These are phyloP conservation scores for Pleurotus tuoliensis DNA, from an alignment of 768 basidiomycete genomes.

Conservation along the genomic window DNA sequence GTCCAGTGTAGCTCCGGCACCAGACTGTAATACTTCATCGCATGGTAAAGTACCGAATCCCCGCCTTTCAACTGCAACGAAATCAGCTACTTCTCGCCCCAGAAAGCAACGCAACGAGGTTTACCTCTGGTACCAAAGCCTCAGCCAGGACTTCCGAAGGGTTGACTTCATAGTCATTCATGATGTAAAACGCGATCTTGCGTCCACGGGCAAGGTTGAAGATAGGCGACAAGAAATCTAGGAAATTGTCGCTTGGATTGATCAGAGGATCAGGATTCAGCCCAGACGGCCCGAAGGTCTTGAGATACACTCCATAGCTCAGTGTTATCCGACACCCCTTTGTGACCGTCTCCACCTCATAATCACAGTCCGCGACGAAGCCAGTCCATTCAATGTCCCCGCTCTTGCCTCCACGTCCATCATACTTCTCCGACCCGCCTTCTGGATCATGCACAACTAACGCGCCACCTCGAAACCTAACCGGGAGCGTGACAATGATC, in stretches of 20 bases:
- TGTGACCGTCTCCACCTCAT: slow-evolving; percentile 67
- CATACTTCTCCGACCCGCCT: slow-evolving; percentile 58
- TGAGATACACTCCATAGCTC: slow-evolving; percentile 69
- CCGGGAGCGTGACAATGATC: slow-evolving; percentile 68
- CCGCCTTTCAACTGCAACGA: slow-evolving; percentile 63
- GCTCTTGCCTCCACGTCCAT: slow-evolving; percentile 54
- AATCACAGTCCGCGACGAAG: slow-evolving; percentile 69
- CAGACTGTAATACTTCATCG: slow-evolving; percentile 74
- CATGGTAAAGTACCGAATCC: slow-evolving; percentile 72
- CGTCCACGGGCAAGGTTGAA: slow-evolving; percentile 69
- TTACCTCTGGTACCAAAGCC: slow-evolving; percentile 63
- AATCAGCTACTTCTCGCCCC: not conserved
- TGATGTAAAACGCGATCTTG: slow-evolving; percentile 70
- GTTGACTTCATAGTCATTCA: slow-evolving; percentile 63
- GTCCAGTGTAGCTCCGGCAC: slow-evolving; percentile 74
- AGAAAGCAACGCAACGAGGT: slow-evolving; percentile 19
- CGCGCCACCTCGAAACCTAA: slow-evolving; percentile 67
- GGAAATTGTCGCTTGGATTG: slow-evolving; percentile 68
- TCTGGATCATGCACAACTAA: slow-evolving; percentile 55
- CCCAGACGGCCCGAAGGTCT: slow-evolving; percentile 56
- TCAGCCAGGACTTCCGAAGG: slow-evolving; percentile 70
- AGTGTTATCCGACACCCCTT: slow-evolving; percentile 68
- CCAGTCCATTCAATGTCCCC: slow-evolving; percentile 79
- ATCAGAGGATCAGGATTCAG: slow-evolving; percentile 59
- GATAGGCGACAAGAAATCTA: slow-evolving; percentile 68